Conservation (phyloP, 208 protist species). For the Trypanosoma theileri region DNA sequence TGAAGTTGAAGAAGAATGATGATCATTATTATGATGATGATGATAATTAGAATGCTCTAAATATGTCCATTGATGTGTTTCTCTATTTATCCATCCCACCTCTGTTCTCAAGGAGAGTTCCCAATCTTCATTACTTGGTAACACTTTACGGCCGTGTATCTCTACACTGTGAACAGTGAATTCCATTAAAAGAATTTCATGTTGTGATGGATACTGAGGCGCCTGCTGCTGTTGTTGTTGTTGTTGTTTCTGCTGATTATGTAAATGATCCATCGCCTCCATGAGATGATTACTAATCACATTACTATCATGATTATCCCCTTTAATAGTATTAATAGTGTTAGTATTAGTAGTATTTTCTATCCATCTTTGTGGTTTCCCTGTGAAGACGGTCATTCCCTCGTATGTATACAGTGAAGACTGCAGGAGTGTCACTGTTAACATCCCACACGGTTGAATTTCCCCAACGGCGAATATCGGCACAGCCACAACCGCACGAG, state of each 20-base stretch:
- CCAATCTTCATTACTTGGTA: background rate
- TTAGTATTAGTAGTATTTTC: background rate
- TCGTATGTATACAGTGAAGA: background rate
- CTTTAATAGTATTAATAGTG: no score
- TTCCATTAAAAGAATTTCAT: background rate
- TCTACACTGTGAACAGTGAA: conserved; percentile 5
- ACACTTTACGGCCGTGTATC: background rate
- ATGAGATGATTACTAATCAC: background rate
- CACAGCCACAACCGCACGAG: background rate
- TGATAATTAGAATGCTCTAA: no score
- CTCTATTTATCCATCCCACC: background rate
- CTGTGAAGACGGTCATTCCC: background rate
- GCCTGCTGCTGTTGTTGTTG: no score
- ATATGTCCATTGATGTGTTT: background rate
- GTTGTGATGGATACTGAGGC: no score
- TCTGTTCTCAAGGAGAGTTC: conserved; percentile 11
- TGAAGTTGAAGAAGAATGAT: background rate
- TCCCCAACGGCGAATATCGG: no score
- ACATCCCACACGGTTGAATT: conserved; percentile 9
- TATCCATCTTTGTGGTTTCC: background rate
- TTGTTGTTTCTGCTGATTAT: background rate
- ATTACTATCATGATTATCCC: background rate
- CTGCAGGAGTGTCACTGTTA: conserved; percentile 7
- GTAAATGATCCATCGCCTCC: background rate
- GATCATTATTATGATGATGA: no score